Conservation (phyloP, 495 filamentous ascomycete genomes). For the Talaromyces wortmannii region DNA sequence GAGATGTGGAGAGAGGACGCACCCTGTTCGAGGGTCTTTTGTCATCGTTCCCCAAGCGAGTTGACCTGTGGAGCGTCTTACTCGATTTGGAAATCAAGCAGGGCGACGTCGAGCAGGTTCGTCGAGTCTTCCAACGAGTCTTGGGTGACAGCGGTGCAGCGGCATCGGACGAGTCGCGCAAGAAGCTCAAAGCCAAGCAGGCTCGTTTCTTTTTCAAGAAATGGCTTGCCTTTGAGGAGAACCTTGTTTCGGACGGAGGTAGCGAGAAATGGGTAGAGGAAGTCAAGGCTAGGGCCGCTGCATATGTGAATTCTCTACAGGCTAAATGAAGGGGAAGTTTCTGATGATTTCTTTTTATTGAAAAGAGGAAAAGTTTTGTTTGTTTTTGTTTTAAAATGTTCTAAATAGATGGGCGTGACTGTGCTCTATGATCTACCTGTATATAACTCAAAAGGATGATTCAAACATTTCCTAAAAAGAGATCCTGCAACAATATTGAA, state of each 20-base stretch:
- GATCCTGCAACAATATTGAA: too few species aligned
- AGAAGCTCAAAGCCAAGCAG: constrained; percentile 59
- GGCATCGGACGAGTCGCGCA: constrained; percentile 11
- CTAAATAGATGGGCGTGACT: too few species aligned
- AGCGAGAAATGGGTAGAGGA: constrained; percentile 64
- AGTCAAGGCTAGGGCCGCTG: constrained; percentile 67
- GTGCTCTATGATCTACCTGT: too few species aligned
- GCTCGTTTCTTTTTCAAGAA: constrained; percentile 78
- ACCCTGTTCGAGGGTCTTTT: constrained; percentile 91
- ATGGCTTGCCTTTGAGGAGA: constrained; percentile 76
- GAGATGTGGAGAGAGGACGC: constrained; percentile 83
- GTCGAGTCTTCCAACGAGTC: constrained; percentile 77
- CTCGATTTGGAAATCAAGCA: constrained; percentile 75
- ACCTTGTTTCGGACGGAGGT: constrained; percentile 42
- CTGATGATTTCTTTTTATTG: not conserved
- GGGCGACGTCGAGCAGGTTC: constrained; percentile 56
- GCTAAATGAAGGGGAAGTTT: constrained; percentile 17
- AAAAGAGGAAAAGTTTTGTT: not conserved
- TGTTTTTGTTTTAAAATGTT: too few species aligned
- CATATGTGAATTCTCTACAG: constrained; percentile 55
- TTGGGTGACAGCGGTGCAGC: constrained; percentile 22
- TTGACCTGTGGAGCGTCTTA: constrained; percentile 89
- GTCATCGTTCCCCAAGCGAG: constrained; percentile 74
- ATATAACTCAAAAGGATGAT: too few species aligned
- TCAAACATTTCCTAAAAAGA: too few species aligned